These are phyloP conservation scores for Penicillium macrosclerotiorum DNA, from an alignment of 495 filamentous ascomycete genomes.

Conservation along the genomic window DNA sequence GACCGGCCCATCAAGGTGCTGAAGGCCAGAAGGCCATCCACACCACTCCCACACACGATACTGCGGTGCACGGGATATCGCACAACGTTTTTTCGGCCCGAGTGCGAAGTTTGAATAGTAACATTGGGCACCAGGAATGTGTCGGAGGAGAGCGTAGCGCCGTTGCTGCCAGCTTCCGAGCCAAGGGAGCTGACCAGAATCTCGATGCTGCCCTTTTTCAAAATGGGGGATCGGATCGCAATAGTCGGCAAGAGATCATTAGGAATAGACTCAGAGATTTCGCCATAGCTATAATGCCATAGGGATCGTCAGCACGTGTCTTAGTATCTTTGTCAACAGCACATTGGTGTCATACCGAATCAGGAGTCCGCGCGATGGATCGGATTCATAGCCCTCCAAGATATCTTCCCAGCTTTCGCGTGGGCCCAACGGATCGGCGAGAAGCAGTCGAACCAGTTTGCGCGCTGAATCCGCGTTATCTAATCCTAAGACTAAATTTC, in stretches of 20 bases:
- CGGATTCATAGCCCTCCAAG: conserved; percentile 48
- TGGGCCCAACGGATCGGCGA: conserved; percentile 72
- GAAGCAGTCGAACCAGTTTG: conserved; percentile 64
- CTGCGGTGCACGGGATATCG: conserved; percentile 84
- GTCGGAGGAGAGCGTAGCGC: conserved; percentile 51
- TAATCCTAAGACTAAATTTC: conserved; percentile 49
- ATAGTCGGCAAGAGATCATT: conserved; percentile 54
- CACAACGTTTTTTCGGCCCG: conserved; percentile 59
- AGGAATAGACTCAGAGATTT: conserved; percentile 40
- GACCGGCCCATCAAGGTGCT: conserved; percentile 41
- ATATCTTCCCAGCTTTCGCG: conserved; percentile 69
- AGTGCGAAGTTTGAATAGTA: conserved; percentile 60
- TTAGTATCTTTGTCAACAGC: background rate
- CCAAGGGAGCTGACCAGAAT: conserved; percentile 66
- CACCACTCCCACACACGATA: conserved; percentile 69
- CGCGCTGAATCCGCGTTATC: conserved; percentile 47
- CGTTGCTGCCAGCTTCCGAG: conserved; percentile 33
- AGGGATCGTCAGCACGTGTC: background rate
- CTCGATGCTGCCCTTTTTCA: conserved; percentile 71
- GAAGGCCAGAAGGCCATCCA: conserved; percentile 52
- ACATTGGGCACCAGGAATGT: conserved; percentile 70
- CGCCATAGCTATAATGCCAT: conserved; percentile 48
- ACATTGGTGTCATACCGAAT: conserved; percentile 45
- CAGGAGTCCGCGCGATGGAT: conserved; percentile 52
- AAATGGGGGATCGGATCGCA: conserved; percentile 62